Base-by-base conservation (phyloP, 345 rosid species). In the Pseudoturritis turrita region DNA sequence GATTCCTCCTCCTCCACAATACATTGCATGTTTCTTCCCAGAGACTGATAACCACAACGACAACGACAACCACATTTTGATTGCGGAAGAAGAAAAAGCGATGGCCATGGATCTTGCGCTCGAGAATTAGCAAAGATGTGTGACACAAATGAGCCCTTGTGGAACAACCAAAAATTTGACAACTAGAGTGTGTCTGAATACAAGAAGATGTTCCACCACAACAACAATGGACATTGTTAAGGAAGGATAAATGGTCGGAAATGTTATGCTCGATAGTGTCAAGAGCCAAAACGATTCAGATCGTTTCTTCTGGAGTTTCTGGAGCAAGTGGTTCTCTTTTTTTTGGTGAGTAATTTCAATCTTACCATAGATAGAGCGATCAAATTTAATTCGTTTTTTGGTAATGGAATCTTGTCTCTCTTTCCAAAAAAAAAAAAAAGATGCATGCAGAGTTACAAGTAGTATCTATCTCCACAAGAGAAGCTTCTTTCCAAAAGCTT, bases 381-480 rank as follows among this genome's bases (percentile, higher is more conserved):
- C 36, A 18, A 17, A 49, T 51, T 9, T n/a, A 12, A 44, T 44
- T 41, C 46, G 18, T 28, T 37, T 66, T 26, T 7, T 5, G 46
- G 55, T 49, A 21, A n/a, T n/a, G n/a, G n/a, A n/a, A n/a, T n/a
- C n/a, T n/a, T n/a, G n/a, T n/a, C n/a, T n/a, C n/a, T n/a, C n/a
- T n/a, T n/a, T n/a, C n/a, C n/a, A n/a, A n/a, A n/a, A n/a, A n/a
- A n/a, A n/a, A n/a, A n/a, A n/a, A n/a, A 44, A 74, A 88, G 94
- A 84, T 87, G 84, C 50, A 69, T 37, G 91, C 89, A 14, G 90
- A 88, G 75, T 71, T 88, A 40, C 89, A 84, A 74, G 83, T 79
- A 62, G n/a, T n/a, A n/a, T n/a, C 70, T 82, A 50, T 83, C 92
- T 6, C 92, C 92, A 1, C 71, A 25, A 83, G 91, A n/a, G 82